Percentiles rank a stretch among this genome's conserved stretches.
phyloP scores from a whole-genome alignment of 164 flowering plant species.

The Cinnamomum chago region DNA sequence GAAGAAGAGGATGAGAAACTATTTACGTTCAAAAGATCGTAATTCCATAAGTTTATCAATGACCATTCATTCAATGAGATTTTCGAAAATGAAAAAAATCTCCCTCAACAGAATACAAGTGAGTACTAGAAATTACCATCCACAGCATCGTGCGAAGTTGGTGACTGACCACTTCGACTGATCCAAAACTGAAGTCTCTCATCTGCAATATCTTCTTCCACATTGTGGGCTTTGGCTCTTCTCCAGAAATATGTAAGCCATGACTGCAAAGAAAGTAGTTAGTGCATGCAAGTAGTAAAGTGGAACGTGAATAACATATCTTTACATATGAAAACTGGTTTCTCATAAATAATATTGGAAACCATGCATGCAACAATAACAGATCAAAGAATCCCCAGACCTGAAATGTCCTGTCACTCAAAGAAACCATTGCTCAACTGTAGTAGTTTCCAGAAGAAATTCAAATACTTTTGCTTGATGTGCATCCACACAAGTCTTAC shows the following conservation, averaged over 20 bases:
- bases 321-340: no score
- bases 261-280: constrained; percentile 41
- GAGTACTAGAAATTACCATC: constrained; percentile 53
- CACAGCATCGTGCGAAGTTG: constrained; percentile 88
- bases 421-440: background rate
- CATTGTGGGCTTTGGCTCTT: constrained; percentile 79
- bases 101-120: background rate
- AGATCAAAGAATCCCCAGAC: no score
- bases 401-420: background rate
- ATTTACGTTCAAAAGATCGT: no score
- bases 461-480: no score
- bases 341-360: no score
- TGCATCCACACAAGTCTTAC: no score
- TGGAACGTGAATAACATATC: no score
- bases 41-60: no score
- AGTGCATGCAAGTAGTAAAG: background rate
- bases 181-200: constrained; percentile 87
- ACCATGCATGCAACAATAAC: no score
- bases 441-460: background rate
- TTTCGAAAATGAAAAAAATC: background rate
- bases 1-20: no score
- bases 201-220: constrained; percentile 92
- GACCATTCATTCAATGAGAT: background rate
- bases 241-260: constrained; percentile 97
- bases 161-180: constrained; percentile 68